A percentile compares a stretch with the other conserved stretches of the same genome.
Conservation (phyloP, 2,329 filamentous ascomycete genomes). For the Diatrype stigma region DNA sequence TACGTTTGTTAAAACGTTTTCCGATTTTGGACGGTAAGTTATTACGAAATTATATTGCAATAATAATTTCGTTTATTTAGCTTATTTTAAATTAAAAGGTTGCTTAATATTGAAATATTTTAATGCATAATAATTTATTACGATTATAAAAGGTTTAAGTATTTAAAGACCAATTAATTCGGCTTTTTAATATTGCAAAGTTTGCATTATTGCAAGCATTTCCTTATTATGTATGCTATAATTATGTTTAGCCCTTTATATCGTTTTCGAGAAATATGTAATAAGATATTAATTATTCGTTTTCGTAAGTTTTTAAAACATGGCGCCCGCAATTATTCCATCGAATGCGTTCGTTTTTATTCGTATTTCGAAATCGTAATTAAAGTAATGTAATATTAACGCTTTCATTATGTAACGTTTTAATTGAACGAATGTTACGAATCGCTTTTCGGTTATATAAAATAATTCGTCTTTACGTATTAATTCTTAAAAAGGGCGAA, state of each 20-base stretch:
- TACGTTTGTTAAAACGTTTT: background rate
- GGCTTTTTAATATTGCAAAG: background rate
- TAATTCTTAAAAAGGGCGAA: background rate
- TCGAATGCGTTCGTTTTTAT: too few species aligned
- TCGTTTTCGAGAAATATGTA: background rate
- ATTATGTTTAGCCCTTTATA: background rate
- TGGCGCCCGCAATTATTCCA: too few species aligned
- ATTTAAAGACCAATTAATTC: background rate
- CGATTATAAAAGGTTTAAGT: background rate
- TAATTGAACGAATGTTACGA: background rate
- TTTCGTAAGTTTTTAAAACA: too few species aligned
- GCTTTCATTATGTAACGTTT: background rate
- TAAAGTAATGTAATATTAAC: background rate
- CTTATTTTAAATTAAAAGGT: too few species aligned
- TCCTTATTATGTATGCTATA: slow-evolving; percentile 1
- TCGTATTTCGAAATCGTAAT: background rate
- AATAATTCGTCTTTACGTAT: background rate
- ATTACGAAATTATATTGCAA: too few species aligned
- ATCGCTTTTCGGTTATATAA: background rate
- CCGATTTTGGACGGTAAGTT: background rate
- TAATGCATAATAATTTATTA: too few species aligned
- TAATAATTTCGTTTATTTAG: too few species aligned
- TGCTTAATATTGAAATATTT: too few species aligned
- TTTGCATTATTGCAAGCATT: background rate
- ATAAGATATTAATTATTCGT: too few species aligned